These are phyloP conservation scores for Exophiala bonariae DNA, from an alignment of 2,329 filamentous ascomycete genomes.

Conservation along the genomic window DNA sequence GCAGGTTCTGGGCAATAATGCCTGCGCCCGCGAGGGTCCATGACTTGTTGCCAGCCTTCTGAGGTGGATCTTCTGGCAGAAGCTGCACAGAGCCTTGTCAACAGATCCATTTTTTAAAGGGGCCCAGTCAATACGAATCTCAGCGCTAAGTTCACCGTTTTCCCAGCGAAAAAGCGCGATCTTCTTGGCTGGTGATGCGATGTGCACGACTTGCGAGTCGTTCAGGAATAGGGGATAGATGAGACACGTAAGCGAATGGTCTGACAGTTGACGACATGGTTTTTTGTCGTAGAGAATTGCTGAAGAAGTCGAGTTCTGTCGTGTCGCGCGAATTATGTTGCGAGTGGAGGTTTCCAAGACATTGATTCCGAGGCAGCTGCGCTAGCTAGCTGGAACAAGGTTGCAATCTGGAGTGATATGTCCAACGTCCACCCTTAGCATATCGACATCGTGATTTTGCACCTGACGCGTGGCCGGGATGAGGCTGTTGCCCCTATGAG, in stretches of 20 bases:
- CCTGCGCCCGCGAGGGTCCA: background rate
- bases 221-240: slow-evolving; percentile 3
- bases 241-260: background rate
- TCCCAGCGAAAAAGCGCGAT: background rate
- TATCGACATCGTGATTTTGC: no score
- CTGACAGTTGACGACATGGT: background rate
- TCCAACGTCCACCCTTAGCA: no score
- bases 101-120: background rate
- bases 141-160: background rate
- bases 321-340: no score
- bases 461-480: no score
- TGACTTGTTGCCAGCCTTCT: background rate
- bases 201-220: slow-evolving; percentile 2
- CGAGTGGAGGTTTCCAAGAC: no score
- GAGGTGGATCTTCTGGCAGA: slow-evolving; percentile 13
- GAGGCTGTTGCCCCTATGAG: no score
- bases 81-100: slow-evolving; percentile 4
- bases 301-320: no score
- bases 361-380: no score
- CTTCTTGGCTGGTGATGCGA: background rate
- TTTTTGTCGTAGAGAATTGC: no score
- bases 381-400: no score
- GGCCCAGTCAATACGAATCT: background rate
- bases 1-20: slow-evolving; percentile 7
- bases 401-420: no score